Conservation (phyloP, 2,329 filamentous ascomycete species). For the Ophiostoma sp. region DNA sequence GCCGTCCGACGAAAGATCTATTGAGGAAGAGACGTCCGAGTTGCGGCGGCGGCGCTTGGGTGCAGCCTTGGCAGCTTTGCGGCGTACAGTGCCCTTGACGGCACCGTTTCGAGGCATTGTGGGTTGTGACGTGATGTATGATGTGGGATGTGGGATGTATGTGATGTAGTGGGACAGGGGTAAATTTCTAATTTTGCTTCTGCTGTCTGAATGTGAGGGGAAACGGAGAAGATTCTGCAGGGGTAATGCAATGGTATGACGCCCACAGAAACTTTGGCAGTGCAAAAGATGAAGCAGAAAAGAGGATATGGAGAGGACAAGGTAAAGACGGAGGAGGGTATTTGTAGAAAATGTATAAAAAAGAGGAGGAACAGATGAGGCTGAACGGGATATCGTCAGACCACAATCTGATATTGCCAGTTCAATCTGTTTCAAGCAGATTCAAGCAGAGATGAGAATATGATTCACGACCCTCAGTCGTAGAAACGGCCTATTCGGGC, state of each 20-base stretch:
- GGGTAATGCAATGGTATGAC: slow-evolving; percentile 13
- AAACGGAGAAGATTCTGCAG: slow-evolving; percentile 14
- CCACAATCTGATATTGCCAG: not conserved
- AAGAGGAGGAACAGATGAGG: not conserved
- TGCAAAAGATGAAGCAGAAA: slow-evolving; percentile 1
- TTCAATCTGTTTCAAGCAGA: not conserved
- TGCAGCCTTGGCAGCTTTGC: slow-evolving; percentile 41
- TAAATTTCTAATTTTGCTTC: slow-evolving; percentile 7
- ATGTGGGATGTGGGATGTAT: slow-evolving; percentile 6
- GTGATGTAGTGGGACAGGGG: slow-evolving; percentile 5
- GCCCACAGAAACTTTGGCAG: slow-evolving; percentile 10
- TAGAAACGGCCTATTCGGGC: slow-evolving; percentile 2
- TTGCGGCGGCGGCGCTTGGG: slow-evolving; percentile 43
- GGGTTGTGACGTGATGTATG: slow-evolving; percentile 24
- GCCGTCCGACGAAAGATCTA: slow-evolving; percentile 59
- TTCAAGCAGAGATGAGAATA: not conserved
- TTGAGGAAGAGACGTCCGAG: slow-evolving; percentile 50
- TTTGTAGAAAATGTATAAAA: not conserved
- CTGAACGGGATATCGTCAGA: not conserved
- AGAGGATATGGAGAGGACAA: not conserved
- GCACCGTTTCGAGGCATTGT: slow-evolving; percentile 48
- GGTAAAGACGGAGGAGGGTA: not conserved
- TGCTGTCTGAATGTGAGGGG: slow-evolving; percentile 4
- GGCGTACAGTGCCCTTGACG: slow-evolving; percentile 33
- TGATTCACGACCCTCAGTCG: slow-evolving; percentile 4